A percentile compares a stretch with the other conserved stretches of the same genome.
phyloP scores from a whole-genome alignment of 352 stramenopile genomes.

The Pythium pectinolyticum region DNA sequence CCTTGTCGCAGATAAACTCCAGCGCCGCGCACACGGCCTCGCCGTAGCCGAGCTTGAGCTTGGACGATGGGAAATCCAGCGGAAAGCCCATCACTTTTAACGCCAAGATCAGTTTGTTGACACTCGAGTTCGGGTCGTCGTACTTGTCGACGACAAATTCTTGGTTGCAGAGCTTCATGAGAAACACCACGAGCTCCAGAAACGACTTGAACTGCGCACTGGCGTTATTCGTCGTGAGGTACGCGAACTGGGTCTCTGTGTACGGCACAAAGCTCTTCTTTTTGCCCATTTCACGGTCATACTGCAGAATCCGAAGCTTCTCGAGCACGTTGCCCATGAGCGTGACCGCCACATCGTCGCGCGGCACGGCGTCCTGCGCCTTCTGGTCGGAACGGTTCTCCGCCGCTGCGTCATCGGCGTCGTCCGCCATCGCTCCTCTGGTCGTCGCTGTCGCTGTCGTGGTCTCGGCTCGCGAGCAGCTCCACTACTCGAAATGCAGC shows the following conservation, averaged over 20 bases:
- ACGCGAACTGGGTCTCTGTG: conserved; percentile 75
- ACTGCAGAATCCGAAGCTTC: conserved; percentile 79
- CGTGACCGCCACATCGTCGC: conserved; percentile 67
- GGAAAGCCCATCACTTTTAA: conserved; percentile 82
- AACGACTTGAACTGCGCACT: conserved; percentile 82
- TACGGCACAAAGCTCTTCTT: conserved; percentile 75
- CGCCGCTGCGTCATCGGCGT: conserved; percentile 31
- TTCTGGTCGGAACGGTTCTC: conserved; percentile 29
- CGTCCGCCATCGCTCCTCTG: conserved; percentile 30
- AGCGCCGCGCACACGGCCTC: conserved; percentile 70
- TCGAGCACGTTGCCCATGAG: conserved; percentile 84
- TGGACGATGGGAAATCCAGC: conserved; percentile 78
- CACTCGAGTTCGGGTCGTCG: conserved; percentile 83
- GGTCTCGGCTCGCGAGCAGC: neutral
- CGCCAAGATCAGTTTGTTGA: conserved; percentile 86
- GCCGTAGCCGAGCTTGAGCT: conserved; percentile 77
- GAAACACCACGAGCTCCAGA: conserved; percentile 63
- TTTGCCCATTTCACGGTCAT: conserved; percentile 71
- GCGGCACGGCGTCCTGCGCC: conserved; percentile 20
- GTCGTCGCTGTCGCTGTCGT: conserved; percentile 6
- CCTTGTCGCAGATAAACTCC: conserved; percentile 84
- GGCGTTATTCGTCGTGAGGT: conserved; percentile 50
- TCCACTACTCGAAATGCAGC: neutral
- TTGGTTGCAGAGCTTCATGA: conserved; percentile 78
- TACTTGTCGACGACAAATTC: conserved; percentile 88